Percentiles rank a stretch among this genome's conserved stretches.
Conservation (phyloP, 176 grass and related monocot genomes). For the Avena atlantica region DNA sequence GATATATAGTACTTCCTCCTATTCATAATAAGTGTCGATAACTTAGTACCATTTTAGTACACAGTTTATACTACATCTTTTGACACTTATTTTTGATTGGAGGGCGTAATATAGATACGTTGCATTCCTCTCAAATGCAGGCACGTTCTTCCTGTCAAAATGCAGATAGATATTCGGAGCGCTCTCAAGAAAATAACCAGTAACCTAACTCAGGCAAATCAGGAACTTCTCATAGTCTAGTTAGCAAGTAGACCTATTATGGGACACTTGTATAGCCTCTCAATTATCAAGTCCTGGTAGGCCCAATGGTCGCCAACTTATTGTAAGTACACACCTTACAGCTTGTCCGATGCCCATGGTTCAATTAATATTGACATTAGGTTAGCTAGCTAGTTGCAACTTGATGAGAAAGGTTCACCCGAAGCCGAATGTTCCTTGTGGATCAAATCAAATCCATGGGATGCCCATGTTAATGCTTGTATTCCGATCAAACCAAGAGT, state of each 20-base stretch:
- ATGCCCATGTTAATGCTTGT: not conserved
- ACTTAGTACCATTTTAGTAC: too few relatives aligned
- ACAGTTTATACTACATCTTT: too few relatives aligned
- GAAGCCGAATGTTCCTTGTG: constrained; percentile 10
- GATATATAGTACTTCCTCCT: too few relatives aligned
- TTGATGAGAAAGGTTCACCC: constrained; percentile 29
- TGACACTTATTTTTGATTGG: too few relatives aligned
- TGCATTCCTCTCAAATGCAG: too few relatives aligned
- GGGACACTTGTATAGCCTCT: constrained; percentile 27
- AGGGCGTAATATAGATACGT: too few relatives aligned
- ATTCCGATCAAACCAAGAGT: not conserved
- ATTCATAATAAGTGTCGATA: too few relatives aligned
- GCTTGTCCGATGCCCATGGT: constrained; percentile 32
- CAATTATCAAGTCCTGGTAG: constrained; percentile 29
- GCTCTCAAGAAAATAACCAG: too few relatives aligned
- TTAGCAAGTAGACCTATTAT: constrained; percentile 43
- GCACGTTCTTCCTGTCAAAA: too few relatives aligned
- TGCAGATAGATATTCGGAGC: too few relatives aligned
- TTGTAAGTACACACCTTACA: constrained; percentile 16
- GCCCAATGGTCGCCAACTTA: constrained; percentile 34
- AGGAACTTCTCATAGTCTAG: not conserved
- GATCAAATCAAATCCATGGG: constrained; percentile 14
- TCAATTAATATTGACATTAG: constrained; percentile 20
- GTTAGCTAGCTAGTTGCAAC: not conserved
- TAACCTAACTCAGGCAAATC: too few relatives aligned